These are phyloP conservation scores for Hemileia vastatrix DNA, from an alignment of 1,284 basidiomycete species.

Conservation along the genomic window DNA sequence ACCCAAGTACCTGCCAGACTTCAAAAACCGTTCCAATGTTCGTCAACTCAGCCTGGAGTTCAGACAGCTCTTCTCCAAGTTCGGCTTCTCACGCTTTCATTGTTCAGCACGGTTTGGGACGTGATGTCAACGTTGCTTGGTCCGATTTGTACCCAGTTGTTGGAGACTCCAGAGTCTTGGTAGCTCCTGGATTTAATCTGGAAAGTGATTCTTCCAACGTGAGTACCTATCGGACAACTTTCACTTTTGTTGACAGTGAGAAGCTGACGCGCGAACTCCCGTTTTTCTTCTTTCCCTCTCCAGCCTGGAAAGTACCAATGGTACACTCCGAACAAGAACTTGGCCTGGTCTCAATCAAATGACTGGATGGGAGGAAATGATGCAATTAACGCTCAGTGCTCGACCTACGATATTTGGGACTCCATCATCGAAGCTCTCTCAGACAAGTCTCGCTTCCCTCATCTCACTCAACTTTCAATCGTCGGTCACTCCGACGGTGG, in stretches of 20 bases:
- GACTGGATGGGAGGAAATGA: conserved; percentile 1
- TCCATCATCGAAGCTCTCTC: background rate
- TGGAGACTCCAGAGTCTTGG: background rate
- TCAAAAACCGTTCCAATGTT: background rate
- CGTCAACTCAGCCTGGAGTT: background rate
- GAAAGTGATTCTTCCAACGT: conserved; percentile 1
- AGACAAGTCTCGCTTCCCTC: background rate
- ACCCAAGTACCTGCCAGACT: background rate
- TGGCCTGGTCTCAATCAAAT: background rate
- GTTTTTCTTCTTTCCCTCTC: no score
- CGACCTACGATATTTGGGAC: conserved; percentile 3
- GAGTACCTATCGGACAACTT: background rate
- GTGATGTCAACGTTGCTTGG: background rate
- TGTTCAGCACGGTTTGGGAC: conserved; percentile 7
- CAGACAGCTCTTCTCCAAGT: background rate
- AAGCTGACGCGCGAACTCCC: no score
- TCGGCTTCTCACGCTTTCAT: background rate
- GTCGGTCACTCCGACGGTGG: conserved; percentile 1
- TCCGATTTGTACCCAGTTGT: background rate
- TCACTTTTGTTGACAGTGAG: background rate
- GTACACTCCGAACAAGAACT: no score
- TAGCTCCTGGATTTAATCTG: conserved; percentile 4
- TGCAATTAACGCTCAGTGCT: background rate
- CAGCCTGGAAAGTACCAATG: no score
- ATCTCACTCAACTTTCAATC: background rate